Conservation (phyloP, 305 asterid species). For the Nicotiana rustica region DNA sequence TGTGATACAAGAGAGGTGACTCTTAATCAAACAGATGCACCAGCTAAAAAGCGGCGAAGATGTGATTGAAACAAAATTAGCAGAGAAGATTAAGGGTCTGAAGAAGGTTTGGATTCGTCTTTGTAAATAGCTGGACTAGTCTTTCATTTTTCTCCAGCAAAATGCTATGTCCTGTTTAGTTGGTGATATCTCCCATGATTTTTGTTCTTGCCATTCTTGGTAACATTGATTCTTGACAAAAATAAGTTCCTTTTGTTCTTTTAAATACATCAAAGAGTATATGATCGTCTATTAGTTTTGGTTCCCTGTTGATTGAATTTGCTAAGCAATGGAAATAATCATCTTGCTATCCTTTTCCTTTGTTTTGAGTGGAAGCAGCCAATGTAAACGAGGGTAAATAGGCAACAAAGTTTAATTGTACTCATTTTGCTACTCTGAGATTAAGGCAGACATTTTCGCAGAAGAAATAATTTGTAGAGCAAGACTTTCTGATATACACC, state of each 20-base stretch:
- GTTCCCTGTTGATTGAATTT: not conserved
- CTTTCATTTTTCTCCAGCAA: not conserved
- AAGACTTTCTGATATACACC: no score
- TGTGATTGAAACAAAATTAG: slow-evolving; percentile 5
- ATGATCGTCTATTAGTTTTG: not conserved
- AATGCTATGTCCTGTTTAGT: not conserved
- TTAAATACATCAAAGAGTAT: not conserved
- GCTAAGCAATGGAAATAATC: not conserved
- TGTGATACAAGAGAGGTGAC: not conserved
- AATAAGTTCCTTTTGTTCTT: not conserved
- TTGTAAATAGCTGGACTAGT: not conserved
- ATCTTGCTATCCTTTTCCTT: not conserved
- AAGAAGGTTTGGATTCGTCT: not conserved
- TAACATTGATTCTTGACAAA: no score
- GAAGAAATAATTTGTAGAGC: no score
- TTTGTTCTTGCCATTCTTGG: not conserved
- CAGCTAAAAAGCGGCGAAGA: not conserved
- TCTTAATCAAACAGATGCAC: slow-evolving; percentile 24
- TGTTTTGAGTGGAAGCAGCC: not conserved
- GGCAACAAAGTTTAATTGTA: not conserved
- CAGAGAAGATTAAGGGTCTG: not conserved
- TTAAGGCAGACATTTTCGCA: no score
- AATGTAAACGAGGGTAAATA: not conserved
- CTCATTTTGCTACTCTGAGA: no score
- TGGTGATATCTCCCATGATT: not conserved